Evolutionary conservation across 2,329 filamentous ascomycete species (phyloP).

Genomic region (Aspergillus clavatus): DNA sequence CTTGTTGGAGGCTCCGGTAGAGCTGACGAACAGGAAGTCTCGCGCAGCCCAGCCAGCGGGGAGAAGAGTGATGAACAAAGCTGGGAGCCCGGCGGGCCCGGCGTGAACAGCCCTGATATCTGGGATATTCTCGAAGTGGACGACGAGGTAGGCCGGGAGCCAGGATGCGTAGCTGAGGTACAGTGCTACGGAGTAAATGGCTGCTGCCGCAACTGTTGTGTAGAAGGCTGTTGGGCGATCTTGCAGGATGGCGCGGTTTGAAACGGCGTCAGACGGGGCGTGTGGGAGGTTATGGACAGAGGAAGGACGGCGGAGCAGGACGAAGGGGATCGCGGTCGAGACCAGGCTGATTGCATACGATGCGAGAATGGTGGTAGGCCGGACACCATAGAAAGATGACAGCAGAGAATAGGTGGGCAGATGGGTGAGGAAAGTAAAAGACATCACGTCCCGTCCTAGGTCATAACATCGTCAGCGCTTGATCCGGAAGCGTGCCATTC

Average conservation of each 20-base stretch:
- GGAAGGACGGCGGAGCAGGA: conserved; percentile 65
- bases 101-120: conserved; percentile 65
- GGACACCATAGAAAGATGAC: conserved; percentile 69
- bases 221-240: conserved; percentile 60
- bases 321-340: conserved; percentile 68
- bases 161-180: conserved; percentile 65
- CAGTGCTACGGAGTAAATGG: conserved; percentile 70
- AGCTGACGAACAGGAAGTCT: conserved; percentile 66
- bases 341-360: conserved; percentile 64
- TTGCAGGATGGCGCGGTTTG: conserved; percentile 61
- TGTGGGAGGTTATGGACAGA: conserved; percentile 56
- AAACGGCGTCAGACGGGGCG: conserved; percentile 41
- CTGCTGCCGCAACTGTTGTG: conserved; percentile 63
- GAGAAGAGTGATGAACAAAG: conserved; percentile 51
- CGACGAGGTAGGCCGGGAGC: conserved; percentile 66
- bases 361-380: conserved; percentile 54
- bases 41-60: conserved; percentile 68
- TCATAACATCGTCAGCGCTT: not conserved
- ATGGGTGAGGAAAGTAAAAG: conserved; percentile 65
- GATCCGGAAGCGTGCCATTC: not conserved
- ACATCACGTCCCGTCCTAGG: conserved; percentile 60
- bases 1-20: conserved; percentile 43
- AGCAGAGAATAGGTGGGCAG: conserved; percentile 73
- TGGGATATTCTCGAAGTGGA: conserved; percentile 67
- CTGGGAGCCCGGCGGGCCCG: conserved; percentile 50